Conservation (phyloP, 2,329 filamentous ascomycete species). For the Nectriaceae sp. region DNA sequence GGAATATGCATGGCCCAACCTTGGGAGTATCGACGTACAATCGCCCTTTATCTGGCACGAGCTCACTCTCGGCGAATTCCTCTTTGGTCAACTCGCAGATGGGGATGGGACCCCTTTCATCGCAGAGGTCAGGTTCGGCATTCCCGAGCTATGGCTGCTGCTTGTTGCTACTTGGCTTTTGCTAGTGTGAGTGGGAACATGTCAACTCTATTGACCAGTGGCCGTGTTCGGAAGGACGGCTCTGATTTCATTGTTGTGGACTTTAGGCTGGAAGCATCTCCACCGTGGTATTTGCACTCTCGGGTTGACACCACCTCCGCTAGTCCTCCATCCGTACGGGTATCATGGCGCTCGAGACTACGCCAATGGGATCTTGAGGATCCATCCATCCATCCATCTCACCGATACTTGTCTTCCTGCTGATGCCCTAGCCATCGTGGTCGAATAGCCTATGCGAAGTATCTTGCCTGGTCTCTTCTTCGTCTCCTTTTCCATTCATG, state of each 20-base stretch:
- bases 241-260: background rate
- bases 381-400: constrained; percentile 5
- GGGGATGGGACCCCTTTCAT: background rate
- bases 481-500: too few relatives aligned
- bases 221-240: background rate
- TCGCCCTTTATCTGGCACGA: background rate
- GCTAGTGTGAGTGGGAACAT: background rate
- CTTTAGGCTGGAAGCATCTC: background rate
- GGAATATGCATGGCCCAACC: too few relatives aligned
- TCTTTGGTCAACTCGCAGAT: background rate
- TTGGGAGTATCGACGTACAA: too few relatives aligned
- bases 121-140: background rate
- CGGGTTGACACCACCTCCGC: background rate
- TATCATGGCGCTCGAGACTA: background rate
- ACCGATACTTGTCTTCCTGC: constrained; percentile 8
- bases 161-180: background rate
- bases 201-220: background rate
- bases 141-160: background rate
- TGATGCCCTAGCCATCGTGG: too few relatives aligned
- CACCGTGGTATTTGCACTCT: background rate
- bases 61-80: background rate
- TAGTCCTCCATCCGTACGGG: background rate
- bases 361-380: background rate
- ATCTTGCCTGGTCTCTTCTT: too few relatives aligned
- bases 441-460: constrained; percentile 6